Percentiles rank a stretch among this genome's conserved stretches.
These are phyloP conservation scores for Protomyces arabidopsidicola DNA, from an alignment of 1,139 yeast species.

Conservation along the genomic window DNA sequence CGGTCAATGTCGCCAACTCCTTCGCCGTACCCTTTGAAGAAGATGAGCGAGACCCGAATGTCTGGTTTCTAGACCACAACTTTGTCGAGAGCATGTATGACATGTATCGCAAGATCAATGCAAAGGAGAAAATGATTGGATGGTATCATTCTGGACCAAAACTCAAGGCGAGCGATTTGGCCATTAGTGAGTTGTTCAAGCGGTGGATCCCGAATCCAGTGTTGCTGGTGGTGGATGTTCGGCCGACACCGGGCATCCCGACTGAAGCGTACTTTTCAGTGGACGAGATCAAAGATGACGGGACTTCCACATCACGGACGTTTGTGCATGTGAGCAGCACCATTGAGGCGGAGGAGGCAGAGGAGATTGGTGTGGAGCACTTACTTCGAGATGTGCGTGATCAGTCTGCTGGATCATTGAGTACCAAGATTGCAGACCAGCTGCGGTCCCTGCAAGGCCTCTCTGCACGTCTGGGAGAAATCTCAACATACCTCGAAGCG, in stretches of 20 bases:
- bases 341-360: slow-evolving; percentile 98
- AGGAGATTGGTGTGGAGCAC: slow-evolving; percentile 98
- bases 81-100: slow-evolving; percentile 95
- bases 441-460: slow-evolving; percentile 83
- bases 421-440: slow-evolving; percentile 81
- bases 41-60: slow-evolving; percentile 85
- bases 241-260: slow-evolving; percentile 80
- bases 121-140: slow-evolving; percentile 90
- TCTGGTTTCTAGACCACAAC: slow-evolving; percentile 96
- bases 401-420: slow-evolving; percentile 90
- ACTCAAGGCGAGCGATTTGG: slow-evolving; percentile 77
- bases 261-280: slow-evolving; percentile 93
- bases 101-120: slow-evolving; percentile 96
- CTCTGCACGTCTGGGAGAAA: slow-evolving; percentile 72
- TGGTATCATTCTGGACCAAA: slow-evolving; percentile 99
- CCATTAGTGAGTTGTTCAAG: slow-evolving; percentile 84
- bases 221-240: slow-evolving; percentile 84
- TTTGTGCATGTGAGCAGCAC: slow-evolving; percentile 88
- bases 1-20: slow-evolving; percentile 48
- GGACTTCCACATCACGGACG: slow-evolving; percentile 88
- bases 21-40: slow-evolving; percentile 88
- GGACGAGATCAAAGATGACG: slow-evolving; percentile 90
- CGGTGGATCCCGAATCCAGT: slow-evolving; percentile 79
- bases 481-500: slow-evolving; percentile 71
- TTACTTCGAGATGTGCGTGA: slow-evolving; percentile 88